A percentile compares a stretch with the other conserved stretches of the same genome.
Evolutionary conservation across 1,284 basidiomycete genomes (phyloP).

Genomic region (Trichosporon sp.): DNA sequence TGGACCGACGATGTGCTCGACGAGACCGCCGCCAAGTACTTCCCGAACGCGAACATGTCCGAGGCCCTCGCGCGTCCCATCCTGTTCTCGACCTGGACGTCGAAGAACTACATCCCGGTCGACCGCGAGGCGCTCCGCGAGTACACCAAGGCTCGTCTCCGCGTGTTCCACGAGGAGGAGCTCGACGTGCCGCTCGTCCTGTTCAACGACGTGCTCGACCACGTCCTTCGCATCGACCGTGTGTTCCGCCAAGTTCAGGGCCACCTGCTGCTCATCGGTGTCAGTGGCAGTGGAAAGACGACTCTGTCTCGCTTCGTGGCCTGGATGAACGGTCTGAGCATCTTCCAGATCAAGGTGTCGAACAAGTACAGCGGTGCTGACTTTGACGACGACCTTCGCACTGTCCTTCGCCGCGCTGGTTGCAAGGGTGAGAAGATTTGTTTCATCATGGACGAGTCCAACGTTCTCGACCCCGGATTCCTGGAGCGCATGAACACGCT

Average conservation of each 20-base stretch:
- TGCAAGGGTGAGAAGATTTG: slow-evolving; percentile 99
- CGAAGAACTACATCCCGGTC: slow-evolving; percentile 94
- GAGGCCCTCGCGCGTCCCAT: slow-evolving; percentile 87
- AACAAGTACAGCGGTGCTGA: slow-evolving; percentile 98
- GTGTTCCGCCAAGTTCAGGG: slow-evolving; percentile 99
- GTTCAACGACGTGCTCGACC: slow-evolving; percentile 97
- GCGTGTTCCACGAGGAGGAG: slow-evolving; percentile 97
- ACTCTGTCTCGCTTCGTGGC: slow-evolving; percentile 98
- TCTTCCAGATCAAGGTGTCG: slow-evolving; percentile 98
- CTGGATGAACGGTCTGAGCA: slow-evolving; percentile 98
- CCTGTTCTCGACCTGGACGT: slow-evolving; percentile 98
- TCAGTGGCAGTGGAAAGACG: slow-evolving; percentile 98
- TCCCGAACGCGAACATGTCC: slow-evolving; percentile 84
- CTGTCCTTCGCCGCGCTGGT: slow-evolving; percentile 87
- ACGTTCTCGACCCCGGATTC: slow-evolving; percentile 97
- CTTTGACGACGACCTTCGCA: slow-evolving; percentile 96
- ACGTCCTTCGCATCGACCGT: slow-evolving; percentile 94
- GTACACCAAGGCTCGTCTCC: slow-evolving; percentile 93
- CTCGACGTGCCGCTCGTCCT: slow-evolving; percentile 97
- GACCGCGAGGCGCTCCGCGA: slow-evolving; percentile 90
- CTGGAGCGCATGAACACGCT: slow-evolving; percentile 99
- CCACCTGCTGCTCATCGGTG: slow-evolving; percentile 93
- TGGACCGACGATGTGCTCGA: slow-evolving; percentile 98
- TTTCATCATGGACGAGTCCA: slow-evolving; percentile 99
- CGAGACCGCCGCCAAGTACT: slow-evolving; percentile 77